These are phyloP conservation scores for Alternaria dauci DNA, from an alignment of 2,329 filamentous ascomycete species.

Conservation along the genomic window DNA sequence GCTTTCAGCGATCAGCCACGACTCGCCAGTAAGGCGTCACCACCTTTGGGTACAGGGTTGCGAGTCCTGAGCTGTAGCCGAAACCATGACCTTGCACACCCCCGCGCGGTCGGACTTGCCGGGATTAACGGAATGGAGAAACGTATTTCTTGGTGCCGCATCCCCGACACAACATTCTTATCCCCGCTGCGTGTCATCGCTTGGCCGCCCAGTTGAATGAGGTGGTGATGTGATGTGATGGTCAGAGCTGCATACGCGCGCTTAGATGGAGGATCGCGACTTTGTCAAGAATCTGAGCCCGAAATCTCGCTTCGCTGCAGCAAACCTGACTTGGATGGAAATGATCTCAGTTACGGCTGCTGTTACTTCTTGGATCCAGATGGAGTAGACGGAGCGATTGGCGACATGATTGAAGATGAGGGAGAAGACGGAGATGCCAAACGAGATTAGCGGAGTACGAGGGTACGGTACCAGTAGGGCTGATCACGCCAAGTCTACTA, in stretches of 20 bases:
- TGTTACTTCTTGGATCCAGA: not conserved
- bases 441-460: not conserved
- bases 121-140: not conserved
- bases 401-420: constrained; percentile 5
- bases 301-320: constrained; percentile 15
- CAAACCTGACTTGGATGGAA: constrained; percentile 2
- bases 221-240: not conserved
- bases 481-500: constrained; percentile 6
- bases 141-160: not conserved
- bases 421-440: not conserved
- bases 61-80: not conserved
- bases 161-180: not conserved
- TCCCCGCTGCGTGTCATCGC: constrained; percentile 1
- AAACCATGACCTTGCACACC: not conserved
- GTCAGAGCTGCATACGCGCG: constrained; percentile 14
- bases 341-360: not conserved
- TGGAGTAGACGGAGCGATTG: constrained; percentile 12
- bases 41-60: not conserved
- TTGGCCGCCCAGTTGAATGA: constrained; percentile 1
- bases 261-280: constrained; percentile 1
- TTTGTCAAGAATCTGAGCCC: not conserved
- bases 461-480: not conserved
- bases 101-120: not conserved
- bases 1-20: not conserved
- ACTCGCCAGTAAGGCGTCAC: not conserved